phyloP scores from a whole-genome alignment of 2,329 filamentous ascomycete genomes.

The Pseudogymnoascus sp. region DNA sequence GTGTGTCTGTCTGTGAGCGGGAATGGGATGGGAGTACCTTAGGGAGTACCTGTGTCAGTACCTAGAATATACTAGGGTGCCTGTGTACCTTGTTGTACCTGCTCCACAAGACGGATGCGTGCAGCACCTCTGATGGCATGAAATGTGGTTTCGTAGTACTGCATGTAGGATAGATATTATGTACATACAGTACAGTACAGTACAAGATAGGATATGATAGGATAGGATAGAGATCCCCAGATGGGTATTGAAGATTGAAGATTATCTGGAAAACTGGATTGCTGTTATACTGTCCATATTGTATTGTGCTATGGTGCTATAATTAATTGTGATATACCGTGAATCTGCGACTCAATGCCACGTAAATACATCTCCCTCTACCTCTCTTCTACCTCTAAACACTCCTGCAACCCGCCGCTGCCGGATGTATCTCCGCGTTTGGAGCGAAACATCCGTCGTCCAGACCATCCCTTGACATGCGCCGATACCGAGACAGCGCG shows the following conservation, averaged over 20 bases:
- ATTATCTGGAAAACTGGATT: too few species aligned
- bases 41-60: too few species aligned
- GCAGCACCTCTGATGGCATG: slow-evolving; percentile 3
- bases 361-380: too few species aligned
- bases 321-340: too few species aligned
- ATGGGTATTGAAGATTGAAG: not conserved
- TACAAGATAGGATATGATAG: not conserved
- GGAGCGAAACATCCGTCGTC: slow-evolving; percentile 3
- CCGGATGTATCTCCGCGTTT: not conserved
- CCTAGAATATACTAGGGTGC: too few species aligned
- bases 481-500: not conserved
- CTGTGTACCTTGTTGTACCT: not conserved
- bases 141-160: slow-evolving; percentile 1
- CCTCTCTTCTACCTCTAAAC: too few species aligned
- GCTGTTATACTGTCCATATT: not conserved
- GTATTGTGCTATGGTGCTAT: too few species aligned
- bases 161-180: not conserved
- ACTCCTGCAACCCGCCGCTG: not conserved
- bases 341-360: too few species aligned
- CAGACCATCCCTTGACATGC: not conserved
- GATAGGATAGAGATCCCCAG: not conserved
- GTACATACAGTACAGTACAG: not conserved
- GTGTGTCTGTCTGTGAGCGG: not conserved
- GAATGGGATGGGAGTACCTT: not conserved
- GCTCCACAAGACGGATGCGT: not conserved